Evolutionary conservation across 106 monocot genomes (phyloP), one percentile per base, ranked within the genome.

Genomic region (Ottelia alismoides): DNA sequence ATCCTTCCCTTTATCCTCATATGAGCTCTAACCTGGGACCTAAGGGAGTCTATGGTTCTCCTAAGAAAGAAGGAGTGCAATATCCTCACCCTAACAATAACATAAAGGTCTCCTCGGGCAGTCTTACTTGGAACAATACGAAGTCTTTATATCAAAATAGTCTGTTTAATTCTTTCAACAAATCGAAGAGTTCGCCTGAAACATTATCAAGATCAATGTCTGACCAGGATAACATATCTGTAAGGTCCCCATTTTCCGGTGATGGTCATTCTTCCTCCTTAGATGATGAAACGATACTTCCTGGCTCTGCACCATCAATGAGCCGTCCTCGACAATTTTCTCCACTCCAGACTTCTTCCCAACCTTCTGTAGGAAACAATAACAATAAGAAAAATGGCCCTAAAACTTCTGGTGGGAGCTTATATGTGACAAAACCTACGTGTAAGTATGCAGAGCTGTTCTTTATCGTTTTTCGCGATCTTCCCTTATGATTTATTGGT

Each of bases 131-230:
- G 66, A 61, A 30, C 50, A 79, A 64, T 70, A 44, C 63, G n/a
- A 90, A 75, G 45, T 67, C 73, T n/a, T 44, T 65, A 49, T 45
- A 56, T 51, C 40, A 51, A 19, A 75, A 58, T 62, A 52, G 69
- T 25, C 23, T 64, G n/a, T 31, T 85, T 26, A 45, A 64, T 32
- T 65, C 72, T 40, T 68, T 84, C 44, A 74, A 68, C 56, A 64
- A 81, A 51, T 49, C 52, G 20, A 77, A 66, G 62, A 72, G 31
- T 50, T 40, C 69, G 20, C 55, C 67, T 27, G 69, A 70, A 3
- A 78, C 64, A 32, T 58, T 83, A 11, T 32, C 71, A 26, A 50
- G 52, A 31, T 78, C 83, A 61, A 87, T 74, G 31, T 71, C 93
- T 22, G 78, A 84, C 30, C 88, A 94, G 49, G 80, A 84, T 53